phyloP scores from a whole-genome alignment of 345 rosid genomes.

The Moricandia moricandioides region DNA sequence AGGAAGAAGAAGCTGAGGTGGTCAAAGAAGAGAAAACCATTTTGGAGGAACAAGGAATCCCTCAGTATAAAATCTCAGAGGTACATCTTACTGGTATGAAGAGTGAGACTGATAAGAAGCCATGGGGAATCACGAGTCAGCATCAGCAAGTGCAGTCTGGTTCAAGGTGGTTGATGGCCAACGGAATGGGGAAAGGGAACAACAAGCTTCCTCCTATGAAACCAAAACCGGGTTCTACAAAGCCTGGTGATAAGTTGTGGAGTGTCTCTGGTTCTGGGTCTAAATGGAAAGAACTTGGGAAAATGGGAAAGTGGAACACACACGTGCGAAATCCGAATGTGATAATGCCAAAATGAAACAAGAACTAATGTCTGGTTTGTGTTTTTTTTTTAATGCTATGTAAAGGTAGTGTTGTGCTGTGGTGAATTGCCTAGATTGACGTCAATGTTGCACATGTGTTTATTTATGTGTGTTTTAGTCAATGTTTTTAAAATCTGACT shows the following conservation, averaged over 20 bases:
- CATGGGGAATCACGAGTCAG: conserved; percentile 65
- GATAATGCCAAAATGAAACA: conserved; percentile 36
- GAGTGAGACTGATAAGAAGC: conserved; percentile 61
- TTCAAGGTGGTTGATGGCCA: conserved; percentile 89
- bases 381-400: background rate
- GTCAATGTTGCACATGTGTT: background rate
- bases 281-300: conserved; percentile 58
- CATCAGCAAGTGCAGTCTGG: conserved; percentile 93
- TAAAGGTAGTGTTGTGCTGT: conserved; percentile 8
- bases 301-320: conserved; percentile 45
- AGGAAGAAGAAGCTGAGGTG: conserved; percentile 47
- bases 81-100: conserved; percentile 77
- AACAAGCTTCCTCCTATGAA: conserved; percentile 51
- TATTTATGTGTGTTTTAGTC: background rate
- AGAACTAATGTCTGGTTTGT: background rate
- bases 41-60: conserved; percentile 50
- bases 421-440: background rate
- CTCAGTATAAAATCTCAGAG: conserved; percentile 70
- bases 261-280: conserved; percentile 73
- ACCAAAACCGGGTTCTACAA: conserved; percentile 52
- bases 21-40: conserved; percentile 43
- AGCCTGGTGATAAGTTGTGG: conserved; percentile 70
- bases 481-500: too few relatives aligned
- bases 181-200: conserved; percentile 89
- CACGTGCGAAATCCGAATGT: conserved; percentile 60